Percentiles rank a stretch among this genome's conserved stretches.
These are phyloP conservation scores for Phytopythium litorale DNA, from an alignment of 352 stramenopile genomes.

Conservation along the genomic window DNA sequence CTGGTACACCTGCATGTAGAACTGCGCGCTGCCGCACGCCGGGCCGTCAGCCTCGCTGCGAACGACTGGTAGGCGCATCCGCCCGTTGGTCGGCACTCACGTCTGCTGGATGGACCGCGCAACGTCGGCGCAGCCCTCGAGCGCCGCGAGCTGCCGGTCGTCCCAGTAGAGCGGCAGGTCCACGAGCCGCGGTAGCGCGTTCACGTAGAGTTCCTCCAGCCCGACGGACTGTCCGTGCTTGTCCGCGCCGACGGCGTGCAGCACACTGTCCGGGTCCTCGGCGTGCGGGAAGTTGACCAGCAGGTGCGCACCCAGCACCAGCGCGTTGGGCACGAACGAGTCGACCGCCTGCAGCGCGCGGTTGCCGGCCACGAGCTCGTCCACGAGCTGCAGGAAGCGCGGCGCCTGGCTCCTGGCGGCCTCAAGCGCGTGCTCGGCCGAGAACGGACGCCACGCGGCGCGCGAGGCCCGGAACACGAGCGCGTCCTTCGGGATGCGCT, in stretches of 20 bases:
- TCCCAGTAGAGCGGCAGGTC: constrained; percentile 73
- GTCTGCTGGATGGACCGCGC: constrained; percentile 58
- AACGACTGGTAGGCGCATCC: no score
- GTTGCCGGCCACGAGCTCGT: constrained; percentile 39
- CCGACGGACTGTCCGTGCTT: constrained; percentile 7
- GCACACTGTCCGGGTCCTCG: constrained; percentile 14
- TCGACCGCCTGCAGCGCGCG: constrained; percentile 19
- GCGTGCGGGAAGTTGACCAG: constrained; percentile 48
- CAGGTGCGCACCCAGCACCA: constrained; percentile 68
- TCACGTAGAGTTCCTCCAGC: constrained; percentile 59
- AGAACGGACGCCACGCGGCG: constrained; percentile 71
- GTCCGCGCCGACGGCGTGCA: constrained; percentile 11
- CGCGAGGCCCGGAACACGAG: constrained; percentile 58
- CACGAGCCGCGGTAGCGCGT: constrained; percentile 46
- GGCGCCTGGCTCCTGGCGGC: constrained; percentile 59
- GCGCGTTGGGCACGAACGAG: constrained; percentile 55
- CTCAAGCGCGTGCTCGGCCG: constrained; percentile 59
- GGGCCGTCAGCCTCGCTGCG: no score
- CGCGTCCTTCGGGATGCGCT: constrained; percentile 49
- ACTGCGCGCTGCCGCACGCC: constrained; percentile 25
- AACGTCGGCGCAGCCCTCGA: constrained; percentile 56
- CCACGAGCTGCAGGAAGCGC: constrained; percentile 54
- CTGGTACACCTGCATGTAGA: constrained; percentile 68
- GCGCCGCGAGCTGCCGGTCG: constrained; percentile 49
- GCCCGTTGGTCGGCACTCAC: constrained; percentile 20